phyloP scores from a whole-genome alignment of 805 yeast species.

The Scheffersomyces lignosus region DNA sequence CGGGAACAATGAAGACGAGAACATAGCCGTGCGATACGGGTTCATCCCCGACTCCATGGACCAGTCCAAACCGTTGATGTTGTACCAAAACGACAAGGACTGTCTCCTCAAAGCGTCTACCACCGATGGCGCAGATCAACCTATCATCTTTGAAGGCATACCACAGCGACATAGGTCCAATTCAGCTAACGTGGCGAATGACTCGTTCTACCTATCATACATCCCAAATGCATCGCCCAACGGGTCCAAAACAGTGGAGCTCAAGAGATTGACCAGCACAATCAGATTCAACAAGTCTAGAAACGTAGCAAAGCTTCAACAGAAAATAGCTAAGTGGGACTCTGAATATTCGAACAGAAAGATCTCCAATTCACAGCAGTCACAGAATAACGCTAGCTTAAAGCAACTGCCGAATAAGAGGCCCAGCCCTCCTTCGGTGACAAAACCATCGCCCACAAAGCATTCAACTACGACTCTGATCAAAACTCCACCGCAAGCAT shows the following conservation, averaged over 20 bases:
- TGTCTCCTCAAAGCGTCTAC: constrained; percentile 33
- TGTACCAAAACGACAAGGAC: constrained; percentile 36
- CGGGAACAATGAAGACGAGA: constrained; percentile 10
- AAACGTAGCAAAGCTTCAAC: constrained; percentile 29
- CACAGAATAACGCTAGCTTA: background rate
- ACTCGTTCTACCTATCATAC: constrained; percentile 30
- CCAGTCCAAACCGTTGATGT: constrained; percentile 28
- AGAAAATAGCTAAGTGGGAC: constrained; percentile 24
- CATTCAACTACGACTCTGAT: background rate
- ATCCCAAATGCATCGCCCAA: constrained; percentile 14
- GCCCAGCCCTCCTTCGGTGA: background rate
- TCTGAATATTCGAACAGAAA: constrained; percentile 1
- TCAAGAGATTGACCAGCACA: constrained; percentile 29
- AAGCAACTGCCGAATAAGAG: background rate
- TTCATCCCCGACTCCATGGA: constrained; percentile 43
- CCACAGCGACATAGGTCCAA: constrained; percentile 26
- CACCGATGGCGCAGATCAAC: constrained; percentile 18
- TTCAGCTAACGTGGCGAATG: constrained; percentile 12
- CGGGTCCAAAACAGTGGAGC: constrained; percentile 13
- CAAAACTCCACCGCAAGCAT: background rate
- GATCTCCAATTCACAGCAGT: background rate
- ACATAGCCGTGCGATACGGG: constrained; percentile 39
- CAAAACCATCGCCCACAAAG: background rate
- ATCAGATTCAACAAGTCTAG: constrained; percentile 39
- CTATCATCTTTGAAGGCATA: constrained; percentile 40